Percentiles rank a stretch among this genome's conserved stretches.
phyloP scores from a whole-genome alignment of 495 filamentous ascomycete species.

The Hyaloscypha hepaticicola region DNA sequence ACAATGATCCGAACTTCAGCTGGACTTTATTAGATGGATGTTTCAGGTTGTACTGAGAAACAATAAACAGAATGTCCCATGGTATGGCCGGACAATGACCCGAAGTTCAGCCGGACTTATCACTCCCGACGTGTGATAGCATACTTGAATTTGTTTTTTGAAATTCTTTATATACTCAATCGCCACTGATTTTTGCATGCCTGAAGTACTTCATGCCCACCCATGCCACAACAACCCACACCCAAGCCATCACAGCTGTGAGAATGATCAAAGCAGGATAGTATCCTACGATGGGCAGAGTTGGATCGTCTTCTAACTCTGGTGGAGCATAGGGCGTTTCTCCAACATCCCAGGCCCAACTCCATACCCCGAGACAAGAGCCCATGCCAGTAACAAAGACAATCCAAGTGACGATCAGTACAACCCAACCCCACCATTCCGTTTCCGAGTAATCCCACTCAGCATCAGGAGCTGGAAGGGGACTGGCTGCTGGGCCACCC shows the following conservation, averaged over 20 bases:
- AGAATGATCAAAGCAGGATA: constrained; percentile 93
- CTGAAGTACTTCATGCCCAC: constrained; percentile 99
- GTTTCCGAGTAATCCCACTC: constrained; percentile 91
- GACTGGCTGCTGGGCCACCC: constrained; percentile 44
- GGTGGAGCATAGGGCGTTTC: constrained; percentile 91
- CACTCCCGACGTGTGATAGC: no score
- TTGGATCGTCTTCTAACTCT: constrained; percentile 89
- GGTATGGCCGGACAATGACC: no score
- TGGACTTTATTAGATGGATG: no score
- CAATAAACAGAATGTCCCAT: no score
- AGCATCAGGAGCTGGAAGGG: constrained; percentile 41
- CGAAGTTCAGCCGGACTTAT: no score
- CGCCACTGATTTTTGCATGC: constrained; percentile 79
- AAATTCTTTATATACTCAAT: constrained; percentile 27
- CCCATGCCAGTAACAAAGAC: constrained; percentile 97
- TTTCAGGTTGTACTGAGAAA: no score
- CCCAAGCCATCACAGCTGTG: constrained; percentile 95
- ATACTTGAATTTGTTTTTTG: no score
- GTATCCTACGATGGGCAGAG: constrained; percentile 91
- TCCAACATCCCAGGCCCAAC: constrained; percentile 99
- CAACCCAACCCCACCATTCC: constrained; percentile 94
- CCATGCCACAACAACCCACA: constrained; percentile 97
- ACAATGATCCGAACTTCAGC: no score
- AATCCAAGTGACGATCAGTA: constrained; percentile 85
- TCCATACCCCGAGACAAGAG: constrained; percentile 95